Conservation (phyloP, 768 basidiomycete species). For the Podaxis sp. region DNA sequence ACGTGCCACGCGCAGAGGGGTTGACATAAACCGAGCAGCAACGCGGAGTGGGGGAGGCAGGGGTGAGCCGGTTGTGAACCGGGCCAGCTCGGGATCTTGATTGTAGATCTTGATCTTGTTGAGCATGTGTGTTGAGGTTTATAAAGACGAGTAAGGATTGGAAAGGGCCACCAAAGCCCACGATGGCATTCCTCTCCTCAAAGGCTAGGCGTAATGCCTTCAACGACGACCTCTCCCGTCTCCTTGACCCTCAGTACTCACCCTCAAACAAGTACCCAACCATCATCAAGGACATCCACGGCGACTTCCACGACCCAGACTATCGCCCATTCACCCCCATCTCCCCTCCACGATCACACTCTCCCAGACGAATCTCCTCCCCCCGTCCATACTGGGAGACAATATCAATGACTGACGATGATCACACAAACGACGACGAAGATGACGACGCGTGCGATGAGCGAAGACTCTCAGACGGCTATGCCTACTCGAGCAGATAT, state of each 20-base stretch:
- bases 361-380: not conserved
- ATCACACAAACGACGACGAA: constrained; percentile 4
- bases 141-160: not conserved
- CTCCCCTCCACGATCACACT: constrained; percentile 1
- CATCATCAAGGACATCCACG: constrained; percentile 15
- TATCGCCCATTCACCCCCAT: constrained; percentile 19
- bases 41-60: constrained; percentile 12
- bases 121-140: not conserved
- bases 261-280: constrained; percentile 7
- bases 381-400: constrained; percentile 14
- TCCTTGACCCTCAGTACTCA: constrained; percentile 19
- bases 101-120: constrained; percentile 1
- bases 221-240: constrained; percentile 16
- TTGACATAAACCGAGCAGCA: constrained; percentile 1
- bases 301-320: constrained; percentile 20
- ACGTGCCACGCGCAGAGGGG: not conserved
- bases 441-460: constrained; percentile 12
- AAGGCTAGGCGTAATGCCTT: constrained; percentile 6
- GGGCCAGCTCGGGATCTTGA: not conserved
- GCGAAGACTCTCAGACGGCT: constrained; percentile 10
- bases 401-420: constrained; percentile 8
- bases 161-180: not conserved
- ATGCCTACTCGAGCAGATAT: constrained; percentile 12
- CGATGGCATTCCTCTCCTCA: constrained; percentile 9
- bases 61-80: not conserved